These are phyloP conservation scores for Bryoerythrophyllum caledonicum DNA, from an alignment of 225 moss, liverwort and hornwort genomes.

Conservation along the genomic window DNA sequence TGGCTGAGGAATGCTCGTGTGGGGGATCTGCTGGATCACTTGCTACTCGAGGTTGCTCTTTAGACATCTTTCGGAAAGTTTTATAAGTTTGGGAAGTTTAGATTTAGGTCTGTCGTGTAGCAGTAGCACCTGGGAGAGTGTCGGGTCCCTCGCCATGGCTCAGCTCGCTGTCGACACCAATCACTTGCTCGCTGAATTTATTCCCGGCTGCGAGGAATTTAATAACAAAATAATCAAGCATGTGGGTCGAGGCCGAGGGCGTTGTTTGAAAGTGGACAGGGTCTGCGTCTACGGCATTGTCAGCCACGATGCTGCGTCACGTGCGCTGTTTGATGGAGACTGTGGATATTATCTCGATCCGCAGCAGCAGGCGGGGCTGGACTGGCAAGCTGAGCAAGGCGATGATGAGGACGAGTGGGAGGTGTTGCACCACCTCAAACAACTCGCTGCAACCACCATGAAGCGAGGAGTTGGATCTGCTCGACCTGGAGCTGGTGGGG, in stretches of 20 bases:
- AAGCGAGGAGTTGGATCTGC: not conserved
- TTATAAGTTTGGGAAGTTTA: too few relatives aligned
- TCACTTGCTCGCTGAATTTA: not conserved
- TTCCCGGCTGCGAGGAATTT: not conserved
- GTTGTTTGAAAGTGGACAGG: not conserved
- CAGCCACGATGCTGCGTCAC: not conserved
- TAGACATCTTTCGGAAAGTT: too few relatives aligned
- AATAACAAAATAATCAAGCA: not conserved
- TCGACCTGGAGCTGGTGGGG: not conserved
- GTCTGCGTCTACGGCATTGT: not conserved
- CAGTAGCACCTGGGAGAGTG: not conserved
- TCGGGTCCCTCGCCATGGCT: not conserved
- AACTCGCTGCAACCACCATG: not conserved
- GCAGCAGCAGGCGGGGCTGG: not conserved
- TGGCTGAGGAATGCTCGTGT: too few relatives aligned
- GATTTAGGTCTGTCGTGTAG: not conserved
- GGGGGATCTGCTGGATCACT: too few relatives aligned
- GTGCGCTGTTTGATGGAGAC: not conserved
- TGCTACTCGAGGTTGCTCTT: too few relatives aligned
- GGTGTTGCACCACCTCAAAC: not conserved
- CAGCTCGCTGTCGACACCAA: constrained; percentile 3
- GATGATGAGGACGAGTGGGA: constrained; percentile 14
- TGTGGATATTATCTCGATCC: not conserved
- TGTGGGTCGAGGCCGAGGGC: not conserved
- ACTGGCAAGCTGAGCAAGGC: constrained; percentile 11